phyloP scores from a whole-genome alignment of 371 early-diverging fungal species.

The Apophysomyces ossiformis region DNA sequence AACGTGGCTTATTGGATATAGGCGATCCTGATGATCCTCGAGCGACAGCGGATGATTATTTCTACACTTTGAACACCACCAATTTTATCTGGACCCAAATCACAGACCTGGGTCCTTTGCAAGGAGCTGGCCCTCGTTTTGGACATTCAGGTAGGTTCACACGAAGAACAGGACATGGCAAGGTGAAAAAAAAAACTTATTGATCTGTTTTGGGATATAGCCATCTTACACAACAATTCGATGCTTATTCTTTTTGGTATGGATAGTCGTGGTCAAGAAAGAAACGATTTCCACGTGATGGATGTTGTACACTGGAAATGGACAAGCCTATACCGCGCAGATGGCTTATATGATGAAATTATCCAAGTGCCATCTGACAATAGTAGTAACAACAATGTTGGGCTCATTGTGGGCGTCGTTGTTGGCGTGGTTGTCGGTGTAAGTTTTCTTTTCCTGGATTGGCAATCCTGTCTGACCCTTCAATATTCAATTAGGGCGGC shows the following conservation, averaged over 20 bases:
- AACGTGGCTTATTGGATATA: background rate
- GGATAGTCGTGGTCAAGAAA: background rate
- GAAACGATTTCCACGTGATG: constrained; percentile 9
- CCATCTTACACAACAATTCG: background rate
- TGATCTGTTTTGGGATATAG: background rate
- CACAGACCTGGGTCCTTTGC: background rate
- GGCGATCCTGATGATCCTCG: background rate
- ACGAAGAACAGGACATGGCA: background rate
- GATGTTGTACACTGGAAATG: constrained; percentile 1
- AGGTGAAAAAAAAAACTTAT: background rate
- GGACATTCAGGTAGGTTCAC: constrained; percentile 14
- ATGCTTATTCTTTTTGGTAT: constrained; percentile 10
- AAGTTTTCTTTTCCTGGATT: background rate
- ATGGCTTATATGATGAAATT: background rate
- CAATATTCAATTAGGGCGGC: background rate
- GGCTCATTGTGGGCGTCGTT: constrained; percentile 8
- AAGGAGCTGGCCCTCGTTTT: constrained; percentile 11
- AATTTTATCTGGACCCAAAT: background rate
- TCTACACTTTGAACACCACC: background rate
- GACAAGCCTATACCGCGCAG: background rate
- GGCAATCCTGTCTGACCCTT: background rate
- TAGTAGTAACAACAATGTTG: background rate
- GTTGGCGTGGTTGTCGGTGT: constrained; percentile 12
- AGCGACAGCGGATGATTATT: background rate
- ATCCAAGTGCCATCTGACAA: background rate